Base-by-base conservation (phyloP, 768 basidiomycete genomes). In the Naganishia antarctica region DNA sequence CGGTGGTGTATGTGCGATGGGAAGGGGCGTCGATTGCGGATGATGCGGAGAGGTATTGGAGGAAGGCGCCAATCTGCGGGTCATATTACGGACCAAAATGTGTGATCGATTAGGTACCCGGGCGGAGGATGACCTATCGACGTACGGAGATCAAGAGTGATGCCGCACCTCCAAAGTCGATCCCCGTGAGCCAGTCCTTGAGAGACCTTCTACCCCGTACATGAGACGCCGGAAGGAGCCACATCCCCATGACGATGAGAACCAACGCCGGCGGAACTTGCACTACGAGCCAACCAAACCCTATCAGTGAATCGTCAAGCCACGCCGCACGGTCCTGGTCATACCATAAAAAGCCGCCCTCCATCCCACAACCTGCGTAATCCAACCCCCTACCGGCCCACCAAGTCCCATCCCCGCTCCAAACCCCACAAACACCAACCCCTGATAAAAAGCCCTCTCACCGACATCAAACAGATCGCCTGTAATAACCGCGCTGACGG, bases 371-470 rank as follows among this genome's bases (percentile, higher is more conserved):
- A 31, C 26, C 37, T 67, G 66, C 2, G 66, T 67, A 31, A 67
- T 34, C 44, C 34, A 45, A 5, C 66, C 66, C 4, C 66, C 66
- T 12, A 67, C 46, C 11, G 66, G 66, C 47, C 66, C 66, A 28
- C 66, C 66, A 5, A 67, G 43, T 21, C 66, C 66, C 37, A 51
- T 67, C 3, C 66, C 61, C 12, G 66, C 66, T 0, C 66, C 66
- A 31, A 49, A 63, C 1, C 59, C 53, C 1, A 61, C 66, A 60
- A 67, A 67, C 18, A 41, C 61, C 23, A 67, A 46, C 0, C 66
- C 66, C 37, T 67, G 50, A n/a, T 51, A 51, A 47, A 94, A 78
- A 3, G 89, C 85, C 11, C 92, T 84, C 62, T 23, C 21, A 28
- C 18, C 4, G 3, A 13, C 21, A 25, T 37, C 31, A 58, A 67